Percentiles rank a stretch among this genome's conserved stretches.
Evolutionary conservation across 2,329 filamentous ascomycete genomes (phyloP).

Genomic region (Dactylellina haptotyla): DNA sequence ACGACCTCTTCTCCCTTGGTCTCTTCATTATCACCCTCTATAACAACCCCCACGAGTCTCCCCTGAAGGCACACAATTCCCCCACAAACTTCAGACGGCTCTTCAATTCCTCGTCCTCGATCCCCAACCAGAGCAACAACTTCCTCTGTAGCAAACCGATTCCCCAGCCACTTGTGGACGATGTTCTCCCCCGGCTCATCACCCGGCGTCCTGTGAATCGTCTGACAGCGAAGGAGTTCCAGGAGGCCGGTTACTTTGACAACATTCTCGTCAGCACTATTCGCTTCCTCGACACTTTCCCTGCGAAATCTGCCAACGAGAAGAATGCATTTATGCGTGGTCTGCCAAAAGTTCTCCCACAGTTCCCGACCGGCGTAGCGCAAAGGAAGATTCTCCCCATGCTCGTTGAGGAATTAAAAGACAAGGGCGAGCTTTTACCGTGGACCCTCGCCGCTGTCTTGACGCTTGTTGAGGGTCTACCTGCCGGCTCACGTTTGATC

Average conservation of each 20-base stretch:
- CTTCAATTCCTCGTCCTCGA: constrained; percentile 79
- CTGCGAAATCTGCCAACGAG: constrained; percentile 88
- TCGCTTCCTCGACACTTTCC: constrained; percentile 88
- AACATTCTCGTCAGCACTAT: constrained; percentile 97
- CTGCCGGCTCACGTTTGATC: constrained; percentile 80
- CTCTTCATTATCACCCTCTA: constrained; percentile 89
- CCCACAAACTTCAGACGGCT: constrained; percentile 84
- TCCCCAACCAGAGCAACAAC: constrained; percentile 82
- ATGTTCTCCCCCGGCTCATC: constrained; percentile 85
- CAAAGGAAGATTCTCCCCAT: constrained; percentile 94
- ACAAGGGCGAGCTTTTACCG: constrained; percentile 79
- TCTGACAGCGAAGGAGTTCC: constrained; percentile 88
- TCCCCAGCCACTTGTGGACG: constrained; percentile 78
- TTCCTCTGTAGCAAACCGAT: constrained; percentile 82
- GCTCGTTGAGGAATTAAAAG: constrained; percentile 91
- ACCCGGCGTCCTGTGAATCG: constrained; percentile 87
- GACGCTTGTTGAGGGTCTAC: constrained; percentile 82
- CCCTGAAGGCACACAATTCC: constrained; percentile 82
- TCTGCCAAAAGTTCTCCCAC: constrained; percentile 83
- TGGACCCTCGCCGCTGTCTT: constrained; percentile 91
- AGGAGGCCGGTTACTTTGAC: constrained; percentile 95
- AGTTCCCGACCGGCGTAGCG: constrained; percentile 91
- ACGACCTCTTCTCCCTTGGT: constrained; percentile 94
- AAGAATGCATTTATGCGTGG: constrained; percentile 93
- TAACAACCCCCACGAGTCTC: constrained; percentile 91